phyloP scores from a whole-genome alignment of 805 yeast genomes.

The Limtongozyma cylindracea region DNA sequence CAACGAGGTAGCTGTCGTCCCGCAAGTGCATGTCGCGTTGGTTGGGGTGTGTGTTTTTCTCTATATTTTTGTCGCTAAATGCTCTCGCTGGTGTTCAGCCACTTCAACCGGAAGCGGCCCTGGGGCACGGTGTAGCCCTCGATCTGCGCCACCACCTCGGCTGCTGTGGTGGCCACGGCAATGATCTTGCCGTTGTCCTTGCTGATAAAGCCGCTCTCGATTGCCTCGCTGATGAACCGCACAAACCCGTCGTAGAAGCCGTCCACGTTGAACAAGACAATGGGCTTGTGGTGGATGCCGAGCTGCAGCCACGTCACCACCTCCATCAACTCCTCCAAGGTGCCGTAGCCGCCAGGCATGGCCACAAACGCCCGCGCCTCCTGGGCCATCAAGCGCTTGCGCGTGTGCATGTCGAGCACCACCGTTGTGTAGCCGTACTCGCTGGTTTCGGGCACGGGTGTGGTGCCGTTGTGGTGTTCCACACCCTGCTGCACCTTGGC shows the following conservation, averaged over 20 bases:
- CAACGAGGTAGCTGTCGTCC: too few relatives aligned
- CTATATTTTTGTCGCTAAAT: too few relatives aligned
- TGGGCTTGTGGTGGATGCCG: conserved; percentile 66
- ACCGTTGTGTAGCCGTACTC: conserved; percentile 58
- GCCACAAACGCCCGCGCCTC: conserved; percentile 78
- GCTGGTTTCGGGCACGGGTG: conserved; percentile 32
- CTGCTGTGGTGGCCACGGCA: conserved; percentile 39
- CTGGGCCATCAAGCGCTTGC: conserved; percentile 68
- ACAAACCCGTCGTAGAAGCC: conserved; percentile 61
- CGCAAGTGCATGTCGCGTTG: too few relatives aligned
- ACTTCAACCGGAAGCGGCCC: conserved; percentile 48
- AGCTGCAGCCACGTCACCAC: conserved; percentile 79
- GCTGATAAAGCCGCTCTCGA: conserved; percentile 42
- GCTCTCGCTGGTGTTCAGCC: conserved; percentile 33
- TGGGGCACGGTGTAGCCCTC: conserved; percentile 38
- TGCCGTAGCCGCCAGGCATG: conserved; percentile 83
- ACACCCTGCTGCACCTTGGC: conserved; percentile 21
- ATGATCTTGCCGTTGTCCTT: conserved; percentile 41
- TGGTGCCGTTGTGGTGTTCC: conserved; percentile 36
- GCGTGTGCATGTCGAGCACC: conserved; percentile 74
- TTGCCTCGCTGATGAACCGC: conserved; percentile 31
- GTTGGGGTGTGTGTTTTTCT: too few relatives aligned
- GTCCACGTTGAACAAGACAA: conserved; percentile 49
- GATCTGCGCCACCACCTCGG: conserved; percentile 39
- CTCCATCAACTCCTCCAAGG: conserved; percentile 75